Evolutionary conservation across 192 early-diverging fungal genomes (phyloP).

Genomic region (Chytriomyces sp.): DNA sequence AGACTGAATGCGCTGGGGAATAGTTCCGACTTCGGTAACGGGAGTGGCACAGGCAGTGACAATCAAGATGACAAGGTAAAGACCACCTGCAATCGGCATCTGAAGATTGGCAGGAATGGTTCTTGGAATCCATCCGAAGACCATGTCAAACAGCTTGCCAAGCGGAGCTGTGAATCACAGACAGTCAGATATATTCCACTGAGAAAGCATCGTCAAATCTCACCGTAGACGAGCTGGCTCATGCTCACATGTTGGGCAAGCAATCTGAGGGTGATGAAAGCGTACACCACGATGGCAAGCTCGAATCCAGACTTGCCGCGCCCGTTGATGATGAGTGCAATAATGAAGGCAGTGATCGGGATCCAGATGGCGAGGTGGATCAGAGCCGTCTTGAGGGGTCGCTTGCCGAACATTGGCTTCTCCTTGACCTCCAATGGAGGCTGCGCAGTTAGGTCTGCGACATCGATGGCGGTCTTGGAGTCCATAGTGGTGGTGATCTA

Average conservation of each 20-base stretch:
- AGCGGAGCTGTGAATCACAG: slow-evolving; percentile 27
- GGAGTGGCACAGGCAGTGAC: slow-evolving; percentile 56
- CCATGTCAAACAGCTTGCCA: slow-evolving; percentile 33
- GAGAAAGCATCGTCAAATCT: not conserved
- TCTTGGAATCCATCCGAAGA: slow-evolving; percentile 26
- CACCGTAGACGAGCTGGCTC: slow-evolving; percentile 41
- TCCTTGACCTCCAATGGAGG: not conserved
- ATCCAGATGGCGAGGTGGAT: slow-evolving; percentile 55
- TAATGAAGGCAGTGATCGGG: slow-evolving; percentile 61
- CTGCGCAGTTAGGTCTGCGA: not conserved
- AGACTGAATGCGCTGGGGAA: slow-evolving; percentile 74
- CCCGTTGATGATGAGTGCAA: slow-evolving; percentile 60
- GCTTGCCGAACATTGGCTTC: slow-evolving; percentile 48
- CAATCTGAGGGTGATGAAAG: slow-evolving; percentile 47
- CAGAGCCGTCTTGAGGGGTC: slow-evolving; percentile 23
- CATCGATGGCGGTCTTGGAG: not conserved
- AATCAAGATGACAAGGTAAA: slow-evolving; percentile 59
- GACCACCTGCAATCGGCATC: slow-evolving; percentile 42
- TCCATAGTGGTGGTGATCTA: too few species aligned
- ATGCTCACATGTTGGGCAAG: slow-evolving; percentile 53
- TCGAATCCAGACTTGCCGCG: slow-evolving; percentile 46
- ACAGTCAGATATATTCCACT: not conserved
- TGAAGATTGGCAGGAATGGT: slow-evolving; percentile 48
- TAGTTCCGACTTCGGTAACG: slow-evolving; percentile 50
- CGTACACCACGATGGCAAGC: slow-evolving; percentile 41